Base-by-base conservation (phyloP, 306 rosid genomes). In the Sesbania bispinosa region DNA sequence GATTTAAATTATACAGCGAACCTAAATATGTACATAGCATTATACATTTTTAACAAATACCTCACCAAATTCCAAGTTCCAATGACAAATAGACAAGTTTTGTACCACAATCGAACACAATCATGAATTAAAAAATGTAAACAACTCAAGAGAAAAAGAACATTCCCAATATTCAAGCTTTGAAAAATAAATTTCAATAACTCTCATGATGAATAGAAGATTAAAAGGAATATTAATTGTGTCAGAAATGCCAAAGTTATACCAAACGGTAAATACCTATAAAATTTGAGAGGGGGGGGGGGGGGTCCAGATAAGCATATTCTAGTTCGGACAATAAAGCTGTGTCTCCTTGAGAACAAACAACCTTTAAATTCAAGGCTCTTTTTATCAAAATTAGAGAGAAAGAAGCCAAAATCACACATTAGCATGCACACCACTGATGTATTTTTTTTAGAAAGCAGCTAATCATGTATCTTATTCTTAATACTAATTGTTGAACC, bases 371-470 rank as follows among this genome's bases (percentile, higher is more conserved):
- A 71, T 27, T 41, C 10, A 50, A 59, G 21, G 13, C 9, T 26
- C n/a, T 20, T 27, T 24, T 18, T 4, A 5, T 13, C 36, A 42
- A 54, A 54, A 53, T 11, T 4, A 18, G 0, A 19, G 2, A 1
- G 1, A 53, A 38, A 18, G 41, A n/a, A n/a, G 10, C 27, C 7
- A 30, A 30, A 59, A 6, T 30, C 57, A 33, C 1, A 0, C 73
- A n/a, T 63, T 63, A 52, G 53, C 62, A 77, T 43, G 59, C 58
- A 45, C 42, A 47, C 29, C 26, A 79, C 8, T 51, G 60, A 52
- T 67, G 24, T 18, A 46, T 24, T 35, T 24, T 45, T 27, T 47
- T 11, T 30, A 38, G n/a, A 2, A 63, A 66, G 66, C 54, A 71
- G 62, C 63, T 65, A 64, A 15, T 13, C 19, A 46, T 36, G 75